Evolutionary conservation across 2,329 filamentous ascomycete species (phyloP).

Genomic region (Ilyonectria sp.): DNA sequence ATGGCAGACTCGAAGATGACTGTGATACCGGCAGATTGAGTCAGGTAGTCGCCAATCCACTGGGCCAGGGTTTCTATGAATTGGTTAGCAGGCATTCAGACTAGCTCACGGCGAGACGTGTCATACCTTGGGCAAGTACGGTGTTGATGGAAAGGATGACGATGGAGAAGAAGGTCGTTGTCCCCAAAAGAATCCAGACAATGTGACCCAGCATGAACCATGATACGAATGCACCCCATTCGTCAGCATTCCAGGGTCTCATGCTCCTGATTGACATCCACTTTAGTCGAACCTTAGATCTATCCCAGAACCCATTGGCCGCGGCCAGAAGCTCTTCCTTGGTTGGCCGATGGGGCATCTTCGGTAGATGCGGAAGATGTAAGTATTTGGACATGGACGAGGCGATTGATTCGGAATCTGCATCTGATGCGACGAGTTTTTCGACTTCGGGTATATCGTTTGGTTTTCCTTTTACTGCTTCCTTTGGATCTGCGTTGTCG

Average conservation of each 20-base stretch:
- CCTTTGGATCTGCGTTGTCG: conserved; percentile 28
- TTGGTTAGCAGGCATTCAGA: conserved; percentile 1
- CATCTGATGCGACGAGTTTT: conserved; percentile 28
- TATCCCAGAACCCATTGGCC: conserved; percentile 92
- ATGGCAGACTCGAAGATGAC: conserved; percentile 98
- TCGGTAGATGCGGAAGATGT: conserved; percentile 70
- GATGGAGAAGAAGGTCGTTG: conserved; percentile 96
- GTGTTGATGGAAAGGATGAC: conserved; percentile 94
- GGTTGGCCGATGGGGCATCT: conserved; percentile 88
- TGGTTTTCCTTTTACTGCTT: conserved; percentile 29
- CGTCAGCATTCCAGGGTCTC: conserved; percentile 94
- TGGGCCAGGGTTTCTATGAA: conserved; percentile 86
- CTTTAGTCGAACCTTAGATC: conserved; percentile 93
- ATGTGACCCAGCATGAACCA: conserved; percentile 96
- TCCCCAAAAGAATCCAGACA: conserved; percentile 95
- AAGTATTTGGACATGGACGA: conserved; percentile 72
- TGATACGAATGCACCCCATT: conserved; percentile 94
- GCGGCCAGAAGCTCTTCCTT: conserved; percentile 95
- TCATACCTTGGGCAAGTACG: conserved; percentile 89
- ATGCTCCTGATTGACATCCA: conserved; percentile 97
- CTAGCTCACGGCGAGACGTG: background rate
- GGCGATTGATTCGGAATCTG: conserved; percentile 60
- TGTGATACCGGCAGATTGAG: conserved; percentile 91
- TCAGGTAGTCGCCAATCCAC: conserved; percentile 96
- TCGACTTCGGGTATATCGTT: conserved; percentile 24